Percentiles rank a stretch among this genome's conserved stretches.
Evolutionary conservation across 192 early-diverging fungal species (phyloP).

Genomic region (Phlyctochytrium planicorne): DNA sequence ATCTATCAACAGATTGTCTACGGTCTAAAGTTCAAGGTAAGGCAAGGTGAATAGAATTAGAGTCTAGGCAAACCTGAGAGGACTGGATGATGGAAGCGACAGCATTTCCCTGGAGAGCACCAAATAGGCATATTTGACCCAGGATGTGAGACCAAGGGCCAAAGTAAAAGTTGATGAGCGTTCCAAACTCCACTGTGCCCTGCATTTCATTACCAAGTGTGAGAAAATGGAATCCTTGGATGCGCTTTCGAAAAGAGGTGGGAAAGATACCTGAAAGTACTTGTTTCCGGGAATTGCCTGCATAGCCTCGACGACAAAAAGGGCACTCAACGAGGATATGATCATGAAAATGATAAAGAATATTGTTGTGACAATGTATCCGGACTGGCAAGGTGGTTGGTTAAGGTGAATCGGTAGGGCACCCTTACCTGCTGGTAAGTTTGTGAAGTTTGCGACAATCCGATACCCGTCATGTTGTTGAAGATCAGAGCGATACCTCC

Average conservation of each 20-base stretch:
- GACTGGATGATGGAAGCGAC: slow-evolving; percentile 50
- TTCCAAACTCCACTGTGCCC: slow-evolving; percentile 59
- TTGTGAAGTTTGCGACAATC: slow-evolving; percentile 40
- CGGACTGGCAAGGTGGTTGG: slow-evolving; percentile 13
- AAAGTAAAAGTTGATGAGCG: slow-evolving; percentile 57
- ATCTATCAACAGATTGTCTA: slow-evolving; percentile 51
- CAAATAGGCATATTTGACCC: slow-evolving; percentile 19
- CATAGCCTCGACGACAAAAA: slow-evolving; percentile 48
- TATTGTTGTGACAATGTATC: slow-evolving; percentile 36
- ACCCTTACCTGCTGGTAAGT: slow-evolving; percentile 34
- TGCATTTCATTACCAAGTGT: slow-evolving; percentile 13
- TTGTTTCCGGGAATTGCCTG: slow-evolving; percentile 49
- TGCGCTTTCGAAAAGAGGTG: background rate
- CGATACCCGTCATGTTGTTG: slow-evolving; percentile 58
- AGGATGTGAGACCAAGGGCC: slow-evolving; percentile 11
- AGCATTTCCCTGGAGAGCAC: slow-evolving; percentile 42
- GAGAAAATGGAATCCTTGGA: background rate
- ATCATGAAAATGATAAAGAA: slow-evolving; percentile 28
- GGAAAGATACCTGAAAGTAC: slow-evolving; percentile 38
- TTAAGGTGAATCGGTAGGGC: background rate
- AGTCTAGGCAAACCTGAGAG: slow-evolving; percentile 32
- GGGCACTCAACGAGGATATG: slow-evolving; percentile 19
- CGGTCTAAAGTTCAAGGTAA: slow-evolving; percentile 20
- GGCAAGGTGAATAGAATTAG: background rate
- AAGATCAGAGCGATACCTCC: slow-evolving; percentile 49